Evolutionary conservation across 805 yeast species (phyloP), one percentile per base, ranked within the genome.

Genomic region (Priceomyces medius): DNA sequence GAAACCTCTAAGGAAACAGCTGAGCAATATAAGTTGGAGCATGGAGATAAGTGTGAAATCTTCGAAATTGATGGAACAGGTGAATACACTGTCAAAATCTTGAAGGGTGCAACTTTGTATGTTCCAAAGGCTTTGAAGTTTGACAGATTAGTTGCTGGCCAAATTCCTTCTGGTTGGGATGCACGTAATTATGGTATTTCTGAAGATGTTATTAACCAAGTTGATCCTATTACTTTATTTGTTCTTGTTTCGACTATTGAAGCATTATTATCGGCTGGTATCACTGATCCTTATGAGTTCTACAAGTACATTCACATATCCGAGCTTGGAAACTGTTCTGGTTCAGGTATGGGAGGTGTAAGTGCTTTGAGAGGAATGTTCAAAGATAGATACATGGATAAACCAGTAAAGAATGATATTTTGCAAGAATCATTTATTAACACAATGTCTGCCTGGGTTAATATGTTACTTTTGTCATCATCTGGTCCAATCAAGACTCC

Each of bases 301-400:
- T 93, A 93, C 79, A 84, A 91, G 73, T 95, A 93, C 64, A 96
- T 95, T 38, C 99, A 93, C 67, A 95, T 93, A 43, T 89, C 98
- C 35, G 98, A 93, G 71, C 89, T 93, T 54, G 99, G 99, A 75
- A 95, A 91, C 80, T 90, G 98, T 79, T 85, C 96, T 37, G 99
- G 99, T 75, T 89, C 97, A 43, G 99, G 99, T 81, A 91, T 93
- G 96, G 99, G 99, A 72, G 99, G 99, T 84, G 95, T 91, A 57
- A 66, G 85, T 55, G 99, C 99, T 40, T 73, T 93, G 61, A 87
- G 95, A 67, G 97, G 97, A 56, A 93, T 93, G 98, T 93, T 89
- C 77, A 89, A 79, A 69, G 96, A 91, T 62, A 83, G 99, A 73
- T 93, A 77, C 74, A 73, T 80, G 55, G 99, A 93, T 65, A 76